Percentiles rank a stretch among this genome's conserved stretches.
These are phyloP conservation scores for Paramecium caudatum DNA, from an alignment of 73 alveolate species.

Conservation along the genomic window DNA sequence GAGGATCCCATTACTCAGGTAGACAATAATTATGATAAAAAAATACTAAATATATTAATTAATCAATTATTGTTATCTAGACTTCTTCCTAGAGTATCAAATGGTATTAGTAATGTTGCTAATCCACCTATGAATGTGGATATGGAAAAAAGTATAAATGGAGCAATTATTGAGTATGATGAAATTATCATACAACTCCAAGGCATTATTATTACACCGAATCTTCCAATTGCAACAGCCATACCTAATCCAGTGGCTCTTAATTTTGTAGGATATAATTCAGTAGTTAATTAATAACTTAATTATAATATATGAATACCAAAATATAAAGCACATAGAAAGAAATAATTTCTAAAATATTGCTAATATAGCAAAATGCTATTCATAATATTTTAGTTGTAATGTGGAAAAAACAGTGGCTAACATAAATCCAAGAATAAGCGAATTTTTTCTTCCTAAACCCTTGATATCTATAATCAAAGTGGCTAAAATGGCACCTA, in stretches of 20 bases:
- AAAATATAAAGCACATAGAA: conserved; percentile 59
- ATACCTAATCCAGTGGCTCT: conserved; percentile 75
- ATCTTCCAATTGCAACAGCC: conserved; percentile 67
- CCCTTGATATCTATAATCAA: conserved; percentile 73
- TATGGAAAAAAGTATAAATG: background rate
- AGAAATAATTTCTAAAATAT: conserved; percentile 24
- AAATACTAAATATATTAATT: background rate
- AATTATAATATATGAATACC: background rate
- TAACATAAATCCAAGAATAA: background rate
- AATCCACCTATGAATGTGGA: background rate
- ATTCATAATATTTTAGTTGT: background rate
- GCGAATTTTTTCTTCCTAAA: conserved; percentile 73
- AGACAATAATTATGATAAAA: conserved; percentile 26
- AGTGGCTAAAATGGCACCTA: conserved; percentile 73
- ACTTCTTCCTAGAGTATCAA: conserved; percentile 5
- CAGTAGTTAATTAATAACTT: conserved; percentile 62
- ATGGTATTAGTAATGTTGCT: background rate
- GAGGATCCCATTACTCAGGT: conserved; percentile 13
- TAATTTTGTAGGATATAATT: conserved; percentile 70
- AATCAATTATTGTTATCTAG: conserved; percentile 27
- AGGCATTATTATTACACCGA: conserved; percentile 73
- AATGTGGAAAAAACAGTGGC: background rate
- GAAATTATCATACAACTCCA: conserved; percentile 72
- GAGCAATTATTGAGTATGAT: background rate
- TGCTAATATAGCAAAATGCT: conserved; percentile 25